Percentiles rank a stretch among this genome's conserved stretches.
These are phyloP conservation scores for Cordyceps tenuipes DNA, from an alignment of 2,329 filamentous ascomycete genomes.

Conservation along the genomic window DNA sequence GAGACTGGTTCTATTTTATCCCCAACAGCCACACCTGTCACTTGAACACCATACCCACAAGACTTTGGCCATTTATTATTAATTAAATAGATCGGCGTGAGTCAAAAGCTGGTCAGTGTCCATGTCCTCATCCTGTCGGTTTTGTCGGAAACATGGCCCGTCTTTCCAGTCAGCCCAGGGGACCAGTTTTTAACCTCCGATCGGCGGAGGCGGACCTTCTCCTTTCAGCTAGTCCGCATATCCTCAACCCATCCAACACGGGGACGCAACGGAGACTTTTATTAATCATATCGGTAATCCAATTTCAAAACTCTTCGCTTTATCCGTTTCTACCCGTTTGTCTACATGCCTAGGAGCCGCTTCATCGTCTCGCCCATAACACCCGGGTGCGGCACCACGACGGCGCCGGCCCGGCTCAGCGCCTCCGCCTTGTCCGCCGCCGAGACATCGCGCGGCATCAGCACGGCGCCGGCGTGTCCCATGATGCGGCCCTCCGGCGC, in stretches of 20 bases:
- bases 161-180: not conserved
- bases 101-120: not conserved
- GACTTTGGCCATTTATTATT: not conserved
- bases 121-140: not conserved
- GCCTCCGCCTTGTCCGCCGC: constrained; percentile 26
- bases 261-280: not conserved
- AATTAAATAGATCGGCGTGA: not conserved
- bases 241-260: too few relatives aligned
- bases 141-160: not conserved
- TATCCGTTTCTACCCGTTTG: not conserved
- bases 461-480: constrained; percentile 64
- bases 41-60: too few relatives aligned
- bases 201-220: not conserved
- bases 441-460: constrained; percentile 22
- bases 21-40: not conserved
- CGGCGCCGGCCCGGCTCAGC: constrained; percentile 26
- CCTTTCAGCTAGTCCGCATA: constrained; percentile 8
- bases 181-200: not conserved
- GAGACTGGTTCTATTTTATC: not conserved
- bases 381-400: constrained; percentile 31
- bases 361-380: constrained; percentile 29
- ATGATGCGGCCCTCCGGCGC: constrained; percentile 55
- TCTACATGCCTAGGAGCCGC: constrained; percentile 19
- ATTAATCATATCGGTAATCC: not conserved
- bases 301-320: not conserved